Evolutionary conservation across 352 stramenopile species (phyloP).

Genomic region (Pythium brachiatum): DNA sequence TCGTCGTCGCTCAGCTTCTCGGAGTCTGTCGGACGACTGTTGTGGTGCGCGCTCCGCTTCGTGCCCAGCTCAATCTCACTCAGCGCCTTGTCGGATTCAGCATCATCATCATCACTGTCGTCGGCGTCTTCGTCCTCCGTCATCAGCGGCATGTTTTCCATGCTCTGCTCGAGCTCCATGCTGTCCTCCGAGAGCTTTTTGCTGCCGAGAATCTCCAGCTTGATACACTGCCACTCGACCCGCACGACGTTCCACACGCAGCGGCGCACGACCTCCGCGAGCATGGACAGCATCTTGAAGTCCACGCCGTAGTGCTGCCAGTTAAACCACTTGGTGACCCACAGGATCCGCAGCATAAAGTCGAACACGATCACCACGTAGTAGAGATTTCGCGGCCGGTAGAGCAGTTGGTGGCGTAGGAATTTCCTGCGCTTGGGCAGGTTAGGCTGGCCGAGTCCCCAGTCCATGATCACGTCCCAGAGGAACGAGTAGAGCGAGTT

Average conservation of each 20-base stretch:
- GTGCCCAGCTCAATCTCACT: background rate
- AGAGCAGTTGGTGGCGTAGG: slow-evolving; percentile 69
- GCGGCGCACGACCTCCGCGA: slow-evolving; percentile 91
- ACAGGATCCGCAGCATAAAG: slow-evolving; percentile 93
- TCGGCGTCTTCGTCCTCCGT: slow-evolving; percentile 35
- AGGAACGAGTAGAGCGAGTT: slow-evolving; percentile 96
- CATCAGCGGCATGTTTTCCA: slow-evolving; percentile 56
- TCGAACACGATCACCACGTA: slow-evolving; percentile 92
- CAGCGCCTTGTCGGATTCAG: background rate
- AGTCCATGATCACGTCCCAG: slow-evolving; percentile 98
- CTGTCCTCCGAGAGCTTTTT: slow-evolving; percentile 59
- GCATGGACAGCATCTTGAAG: slow-evolving; percentile 81
- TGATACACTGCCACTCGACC: slow-evolving; percentile 91
- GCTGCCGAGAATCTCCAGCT: slow-evolving; percentile 57
- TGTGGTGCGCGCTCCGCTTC: background rate
- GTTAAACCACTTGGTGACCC: slow-evolving; percentile 90
- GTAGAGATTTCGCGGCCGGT: slow-evolving; percentile 74
- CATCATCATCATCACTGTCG: slow-evolving; percentile 12
- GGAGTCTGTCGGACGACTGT: too few relatives aligned
- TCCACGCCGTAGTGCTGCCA: slow-evolving; percentile 74
- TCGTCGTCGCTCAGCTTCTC: slow-evolving; percentile 19
- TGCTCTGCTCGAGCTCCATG: slow-evolving; percentile 41
- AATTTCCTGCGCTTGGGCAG: slow-evolving; percentile 40
- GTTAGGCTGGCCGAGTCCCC: slow-evolving; percentile 85
- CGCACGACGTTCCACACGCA: slow-evolving; percentile 93